Evolutionary conservation across 257 asterid genomes (phyloP).

Genomic region (Solanum chaucha): DNA sequence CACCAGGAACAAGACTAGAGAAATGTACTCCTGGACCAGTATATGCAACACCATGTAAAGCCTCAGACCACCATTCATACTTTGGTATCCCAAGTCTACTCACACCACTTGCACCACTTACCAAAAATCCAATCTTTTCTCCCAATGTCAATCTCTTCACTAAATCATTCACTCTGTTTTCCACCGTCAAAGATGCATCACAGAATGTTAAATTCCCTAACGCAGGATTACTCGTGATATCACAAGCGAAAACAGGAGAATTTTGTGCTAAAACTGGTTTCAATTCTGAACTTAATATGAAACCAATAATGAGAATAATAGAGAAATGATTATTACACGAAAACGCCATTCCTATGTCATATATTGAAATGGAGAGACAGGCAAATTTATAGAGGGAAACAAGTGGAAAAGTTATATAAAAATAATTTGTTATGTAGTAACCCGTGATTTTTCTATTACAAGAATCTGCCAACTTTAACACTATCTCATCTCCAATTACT

Average conservation of each 20-base stretch:
- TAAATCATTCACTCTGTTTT: constrained; percentile 25
- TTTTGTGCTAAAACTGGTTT: constrained; percentile 13
- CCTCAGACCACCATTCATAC: constrained; percentile 52
- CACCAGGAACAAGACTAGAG: constrained; percentile 21
- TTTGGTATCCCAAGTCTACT: constrained; percentile 25
- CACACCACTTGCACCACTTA: constrained; percentile 6
- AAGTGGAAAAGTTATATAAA: background rate
- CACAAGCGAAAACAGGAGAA: constrained; percentile 26
- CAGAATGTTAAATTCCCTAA: constrained; percentile 16
- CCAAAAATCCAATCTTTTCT: constrained; percentile 29
- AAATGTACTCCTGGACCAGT: constrained; percentile 26
- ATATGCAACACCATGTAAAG: constrained; percentile 32
- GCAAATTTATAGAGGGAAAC: background rate
- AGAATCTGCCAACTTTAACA: background rate
- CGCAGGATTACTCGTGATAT: constrained; percentile 1
- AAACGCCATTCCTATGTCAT: background rate
- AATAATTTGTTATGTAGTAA: background rate
- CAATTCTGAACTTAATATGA: background rate
- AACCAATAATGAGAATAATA: background rate
- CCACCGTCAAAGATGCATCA: constrained; percentile 9
- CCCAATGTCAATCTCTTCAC: constrained; percentile 23
- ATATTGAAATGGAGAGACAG: no score
- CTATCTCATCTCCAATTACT: background rate
- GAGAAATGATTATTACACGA: background rate
- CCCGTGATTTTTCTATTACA: background rate